phyloP scores from a whole-genome alignment of 768 basidiomycete species.

The Rhodocollybia butyracea region DNA sequence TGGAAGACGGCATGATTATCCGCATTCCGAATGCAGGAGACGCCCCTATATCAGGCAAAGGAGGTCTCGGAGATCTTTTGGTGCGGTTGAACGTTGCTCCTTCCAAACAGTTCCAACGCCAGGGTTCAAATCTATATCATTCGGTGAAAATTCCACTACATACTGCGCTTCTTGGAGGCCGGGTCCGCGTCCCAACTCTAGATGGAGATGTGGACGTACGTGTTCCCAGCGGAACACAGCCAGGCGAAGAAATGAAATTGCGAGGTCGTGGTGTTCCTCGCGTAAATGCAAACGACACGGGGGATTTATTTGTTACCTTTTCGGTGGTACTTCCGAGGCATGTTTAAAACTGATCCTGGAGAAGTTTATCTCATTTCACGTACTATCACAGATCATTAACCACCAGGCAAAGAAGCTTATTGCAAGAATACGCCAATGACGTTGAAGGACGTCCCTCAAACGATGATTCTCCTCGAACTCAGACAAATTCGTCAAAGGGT shows the following conservation, averaged over 20 bases:
- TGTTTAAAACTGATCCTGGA: slow-evolving; percentile 23
- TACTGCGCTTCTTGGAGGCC: slow-evolving; percentile 88
- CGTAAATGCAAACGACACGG: slow-evolving; percentile 56
- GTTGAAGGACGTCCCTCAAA: slow-evolving; percentile 62
- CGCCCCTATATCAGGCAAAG: slow-evolving; percentile 75
- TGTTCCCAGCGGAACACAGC: slow-evolving; percentile 90
- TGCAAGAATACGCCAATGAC: slow-evolving; percentile 90
- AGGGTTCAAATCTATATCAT: slow-evolving; percentile 90
- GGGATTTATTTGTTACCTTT: slow-evolving; percentile 90
- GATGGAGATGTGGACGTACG: slow-evolving; percentile 96
- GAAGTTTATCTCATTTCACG: slow-evolving; percentile 5
- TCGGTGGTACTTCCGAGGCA: slow-evolving; percentile 87
- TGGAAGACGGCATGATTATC: slow-evolving; percentile 93
- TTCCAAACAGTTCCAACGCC: slow-evolving; percentile 83
- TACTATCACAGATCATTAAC: slow-evolving; percentile 74
- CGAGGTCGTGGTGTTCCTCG: slow-evolving; percentile 79
- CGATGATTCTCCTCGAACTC: slow-evolving; percentile 17
- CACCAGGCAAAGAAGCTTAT: slow-evolving; percentile 76
- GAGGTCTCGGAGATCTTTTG: slow-evolving; percentile 78
- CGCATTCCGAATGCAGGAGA: slow-evolving; percentile 81
- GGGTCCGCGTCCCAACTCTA: slow-evolving; percentile 88
- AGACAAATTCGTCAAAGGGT: slow-evolving; percentile 20
- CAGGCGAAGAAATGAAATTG: slow-evolving; percentile 95
- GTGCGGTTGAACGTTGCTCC: slow-evolving; percentile 82
- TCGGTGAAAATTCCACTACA: slow-evolving; percentile 89